These are phyloP conservation scores for Fistulifera solaris DNA, from an alignment of 108 stramenopile species.

Conservation along the genomic window DNA sequence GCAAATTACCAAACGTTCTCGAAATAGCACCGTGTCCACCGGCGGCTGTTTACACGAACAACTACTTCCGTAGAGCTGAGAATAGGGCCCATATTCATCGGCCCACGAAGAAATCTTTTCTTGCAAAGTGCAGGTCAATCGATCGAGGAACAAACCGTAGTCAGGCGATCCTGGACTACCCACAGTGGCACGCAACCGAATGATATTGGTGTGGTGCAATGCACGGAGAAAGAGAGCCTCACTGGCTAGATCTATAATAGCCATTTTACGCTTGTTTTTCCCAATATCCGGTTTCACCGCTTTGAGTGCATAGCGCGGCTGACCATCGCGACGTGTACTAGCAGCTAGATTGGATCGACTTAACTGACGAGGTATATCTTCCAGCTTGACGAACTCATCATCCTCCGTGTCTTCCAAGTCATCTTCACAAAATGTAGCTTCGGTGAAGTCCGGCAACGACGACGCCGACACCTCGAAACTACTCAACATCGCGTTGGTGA, in stretches of 20 bases:
- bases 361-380: too few species aligned
- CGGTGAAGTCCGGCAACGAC: too few species aligned
- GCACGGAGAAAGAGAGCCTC: slow-evolving; percentile 35
- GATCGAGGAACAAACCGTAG: slow-evolving; percentile 52
- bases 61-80: background rate
- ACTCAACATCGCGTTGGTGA: too few species aligned
- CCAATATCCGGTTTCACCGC: too few species aligned
- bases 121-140: slow-evolving; percentile 40
- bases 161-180: slow-evolving; percentile 34
- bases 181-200: slow-evolving; percentile 46
- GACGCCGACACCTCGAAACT: too few species aligned
- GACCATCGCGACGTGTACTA: slow-evolving; percentile 22
- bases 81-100: background rate
- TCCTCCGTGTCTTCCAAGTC: too few species aligned
- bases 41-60: too few species aligned
- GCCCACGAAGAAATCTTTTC: slow-evolving; percentile 45
- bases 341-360: too few species aligned
- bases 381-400: too few species aligned
- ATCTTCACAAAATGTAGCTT: too few species aligned
- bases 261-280: slow-evolving; percentile 31
- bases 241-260: slow-evolving; percentile 33
- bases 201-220: slow-evolving; percentile 58
- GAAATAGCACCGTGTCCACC: background rate
- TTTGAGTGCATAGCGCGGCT: slow-evolving; percentile 26
- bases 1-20: slow-evolving; percentile 11